Evolutionary conservation across 1,284 basidiomycete species (phyloP), one percentile per base, ranked within the genome.

Genomic region (Polyporus tsugae): DNA sequence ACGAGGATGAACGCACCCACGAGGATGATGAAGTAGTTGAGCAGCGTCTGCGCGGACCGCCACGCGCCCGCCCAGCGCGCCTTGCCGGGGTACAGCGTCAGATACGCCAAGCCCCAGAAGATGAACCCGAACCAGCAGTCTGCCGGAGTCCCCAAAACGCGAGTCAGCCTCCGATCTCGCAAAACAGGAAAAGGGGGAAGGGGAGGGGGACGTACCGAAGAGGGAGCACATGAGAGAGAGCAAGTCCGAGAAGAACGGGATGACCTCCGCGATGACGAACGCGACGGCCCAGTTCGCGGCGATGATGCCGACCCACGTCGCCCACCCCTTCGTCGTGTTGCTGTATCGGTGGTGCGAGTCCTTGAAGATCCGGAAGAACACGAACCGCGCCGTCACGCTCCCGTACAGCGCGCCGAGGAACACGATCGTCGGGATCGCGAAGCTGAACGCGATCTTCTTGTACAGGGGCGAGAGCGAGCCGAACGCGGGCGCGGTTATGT

Each of bases 261-360:
- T 83, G 63, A 83, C 76, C 70, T 84, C 82, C 7, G 83, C 89
- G 65, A 92, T 87, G 64, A 91, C 75, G 78, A 89, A 92, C 0
- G 85, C 87, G 38, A 88, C 68, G 15, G 85, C 74, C 90, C 90
- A 92, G 13, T 87, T 85, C 38, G 76, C 74, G 29, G 84, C 80
- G 61, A 89, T 83, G 75, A 91, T 88, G 0, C 75, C 83, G 15
- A 83, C 77, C 91, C 91, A 92, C 0, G 80, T 77, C 0, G 78
- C 73, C 91, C 91, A 92, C 0, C 87, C 90, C 29, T 85, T 68
- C 22, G 85, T 61, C 3, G 88, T 89, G 81, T 92, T 87, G 22
- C 81, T 80, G 74, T 86, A 80, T 4, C 82, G 79, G 75, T 89
- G 89, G 19, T 77, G 76, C 19, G 85, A 85, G 63, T 83, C 80